A percentile compares a stretch with the other conserved stretches of the same genome.
Conservation (phyloP, 225 moss, liverwort and hornwort species). For the Takakia lepidozioides region DNA sequence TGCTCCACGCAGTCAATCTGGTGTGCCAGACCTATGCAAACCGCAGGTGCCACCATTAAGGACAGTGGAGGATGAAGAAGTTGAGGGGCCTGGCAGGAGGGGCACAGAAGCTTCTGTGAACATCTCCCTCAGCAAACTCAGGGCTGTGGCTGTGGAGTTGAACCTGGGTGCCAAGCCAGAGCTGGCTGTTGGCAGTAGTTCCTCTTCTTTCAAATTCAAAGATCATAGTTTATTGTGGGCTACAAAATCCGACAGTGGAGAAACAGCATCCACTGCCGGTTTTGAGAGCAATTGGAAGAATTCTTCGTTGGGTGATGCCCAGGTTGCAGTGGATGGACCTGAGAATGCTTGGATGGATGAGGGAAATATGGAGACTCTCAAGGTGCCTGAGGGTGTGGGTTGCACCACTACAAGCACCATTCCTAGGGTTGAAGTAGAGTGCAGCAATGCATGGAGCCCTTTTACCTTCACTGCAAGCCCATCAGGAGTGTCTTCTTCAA, state of each 20-base stretch:
- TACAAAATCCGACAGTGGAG: constrained; percentile 18
- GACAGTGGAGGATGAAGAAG: constrained; percentile 15
- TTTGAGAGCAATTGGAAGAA: constrained; percentile 46
- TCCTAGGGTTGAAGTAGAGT: constrained; percentile 36
- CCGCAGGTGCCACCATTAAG: constrained; percentile 20
- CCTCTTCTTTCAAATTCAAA: constrained; percentile 10
- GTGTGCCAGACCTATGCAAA: constrained; percentile 14
- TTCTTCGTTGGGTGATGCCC: constrained; percentile 21
- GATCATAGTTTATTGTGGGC: constrained; percentile 26
- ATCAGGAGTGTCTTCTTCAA: constrained; percentile 33
- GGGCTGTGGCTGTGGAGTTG: constrained; percentile 27
- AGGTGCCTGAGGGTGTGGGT: constrained; percentile 25
- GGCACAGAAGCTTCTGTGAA: constrained; percentile 16
- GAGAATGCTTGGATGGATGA: constrained; percentile 24
- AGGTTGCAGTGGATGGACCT: constrained; percentile 22
- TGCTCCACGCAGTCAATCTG: constrained; percentile 22
- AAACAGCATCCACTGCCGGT: constrained; percentile 15
- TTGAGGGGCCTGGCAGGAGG: constrained; percentile 1
- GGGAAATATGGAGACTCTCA: constrained; percentile 23
- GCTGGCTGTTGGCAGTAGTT: constrained; percentile 18
- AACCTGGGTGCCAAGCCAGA: constrained; percentile 35
- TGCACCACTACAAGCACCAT: constrained; percentile 28
- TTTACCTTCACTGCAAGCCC: constrained; percentile 72
- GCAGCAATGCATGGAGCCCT: constrained; percentile 25
- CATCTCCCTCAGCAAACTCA: constrained; percentile 17